Conservation (phyloP, 2,329 filamentous ascomycete species). For the Plenodomus tracheiphilus region DNA sequence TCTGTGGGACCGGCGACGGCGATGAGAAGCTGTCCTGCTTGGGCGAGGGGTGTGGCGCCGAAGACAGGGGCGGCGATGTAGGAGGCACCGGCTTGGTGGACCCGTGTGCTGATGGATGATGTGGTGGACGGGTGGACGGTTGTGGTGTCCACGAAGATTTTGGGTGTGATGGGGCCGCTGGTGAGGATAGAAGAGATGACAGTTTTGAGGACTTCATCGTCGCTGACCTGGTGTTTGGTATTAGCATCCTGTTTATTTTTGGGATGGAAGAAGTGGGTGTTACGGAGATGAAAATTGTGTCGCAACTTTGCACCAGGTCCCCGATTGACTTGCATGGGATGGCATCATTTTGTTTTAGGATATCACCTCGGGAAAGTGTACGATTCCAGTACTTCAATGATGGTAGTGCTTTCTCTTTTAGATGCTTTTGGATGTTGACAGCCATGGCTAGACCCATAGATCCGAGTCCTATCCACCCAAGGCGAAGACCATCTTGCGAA, state of each 20-base stretch:
- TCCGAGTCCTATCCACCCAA: constrained; percentile 49
- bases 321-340: constrained; percentile 14
- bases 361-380: constrained; percentile 51
- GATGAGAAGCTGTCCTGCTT: constrained; percentile 52
- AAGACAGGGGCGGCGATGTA: constrained; percentile 56
- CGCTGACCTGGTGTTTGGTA: constrained; percentile 35
- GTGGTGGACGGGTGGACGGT: constrained; percentile 55
- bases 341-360: constrained; percentile 33
- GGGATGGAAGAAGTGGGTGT: background rate
- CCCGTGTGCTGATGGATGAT: constrained; percentile 22
- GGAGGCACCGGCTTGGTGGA: constrained; percentile 32
- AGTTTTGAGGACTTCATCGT: constrained; percentile 47
- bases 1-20: constrained; percentile 49
- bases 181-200: constrained; percentile 33
- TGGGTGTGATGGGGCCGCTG: constrained; percentile 34
- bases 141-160: constrained; percentile 55
- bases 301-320: constrained; percentile 23
- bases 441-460: constrained; percentile 59
- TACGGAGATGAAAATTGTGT: constrained; percentile 43
- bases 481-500: background rate
- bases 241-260: background rate
- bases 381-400: constrained; percentile 52
- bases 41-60: constrained; percentile 55
- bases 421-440: constrained; percentile 52
- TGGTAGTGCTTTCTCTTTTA: constrained; percentile 23